Conservation (phyloP, 192 early-diverging fungal genomes). For the Chytriomyces sp. region DNA sequence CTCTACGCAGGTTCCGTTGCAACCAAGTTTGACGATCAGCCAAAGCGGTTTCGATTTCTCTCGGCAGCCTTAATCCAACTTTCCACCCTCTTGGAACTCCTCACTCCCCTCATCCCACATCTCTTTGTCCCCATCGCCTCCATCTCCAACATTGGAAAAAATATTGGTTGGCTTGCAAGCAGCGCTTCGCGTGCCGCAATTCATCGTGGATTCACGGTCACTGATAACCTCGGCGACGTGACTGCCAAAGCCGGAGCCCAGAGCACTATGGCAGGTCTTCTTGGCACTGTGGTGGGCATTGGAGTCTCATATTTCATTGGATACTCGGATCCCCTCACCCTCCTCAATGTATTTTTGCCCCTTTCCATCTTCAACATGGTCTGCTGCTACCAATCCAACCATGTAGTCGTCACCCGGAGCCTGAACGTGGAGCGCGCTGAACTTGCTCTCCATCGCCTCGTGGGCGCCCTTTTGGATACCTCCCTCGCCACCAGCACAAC, state of each 20-base stretch:
- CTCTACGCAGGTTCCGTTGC: constrained; percentile 76
- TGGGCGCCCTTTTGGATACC: background rate
- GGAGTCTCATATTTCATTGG: constrained; percentile 29
- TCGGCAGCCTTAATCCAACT: constrained; percentile 70
- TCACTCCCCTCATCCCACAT: constrained; percentile 78
- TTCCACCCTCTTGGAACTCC: constrained; percentile 74
- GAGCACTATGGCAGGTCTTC: constrained; percentile 75
- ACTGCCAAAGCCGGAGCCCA: constrained; percentile 86
- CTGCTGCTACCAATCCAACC: constrained; percentile 71
- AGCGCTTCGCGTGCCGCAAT: constrained; percentile 82
- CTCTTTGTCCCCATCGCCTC: constrained; percentile 75
- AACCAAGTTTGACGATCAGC: constrained; percentile 78
- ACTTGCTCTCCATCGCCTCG: constrained; percentile 8
- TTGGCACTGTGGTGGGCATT: constrained; percentile 66
- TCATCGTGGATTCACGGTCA: constrained; percentile 69
- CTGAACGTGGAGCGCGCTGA: constrained; percentile 61
- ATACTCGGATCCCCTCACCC: constrained; percentile 49
- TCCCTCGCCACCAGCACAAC: background rate
- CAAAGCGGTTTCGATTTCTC: constrained; percentile 81
- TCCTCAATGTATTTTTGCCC: constrained; percentile 68
- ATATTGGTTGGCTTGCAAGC: constrained; percentile 83
- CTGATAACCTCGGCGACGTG: constrained; percentile 83
- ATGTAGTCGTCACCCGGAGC: constrained; percentile 60
- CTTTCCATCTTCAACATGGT: constrained; percentile 71
- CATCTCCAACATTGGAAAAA: constrained; percentile 80